Evolutionary conservation across 1,284 basidiomycete species (phyloP), one percentile per base, ranked within the genome.

Genomic region (Boletus smithii): DNA sequence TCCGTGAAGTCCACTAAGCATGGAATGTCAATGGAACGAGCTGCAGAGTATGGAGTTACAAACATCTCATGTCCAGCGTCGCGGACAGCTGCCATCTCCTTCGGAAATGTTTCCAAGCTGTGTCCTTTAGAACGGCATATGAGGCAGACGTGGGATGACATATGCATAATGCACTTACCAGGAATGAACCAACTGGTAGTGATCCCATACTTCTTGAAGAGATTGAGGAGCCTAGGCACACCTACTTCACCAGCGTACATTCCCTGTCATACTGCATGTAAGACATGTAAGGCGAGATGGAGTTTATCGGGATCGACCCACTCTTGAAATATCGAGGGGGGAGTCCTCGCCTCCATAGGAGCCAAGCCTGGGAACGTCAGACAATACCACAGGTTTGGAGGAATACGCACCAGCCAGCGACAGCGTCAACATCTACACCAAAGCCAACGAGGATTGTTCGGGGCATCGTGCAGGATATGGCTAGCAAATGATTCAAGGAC

Each of bases 221-320:
- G 67, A 62, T 82, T 85, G 51, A 89, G 69, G 5, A 89, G 71
- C 11, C 86, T 78, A 5, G 77, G 80, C 0, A 76, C 72, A 16
- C 84, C 87, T 24, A 87, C 83, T 62, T 89, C 86, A 13, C 86
- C 88, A 0, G 88, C 81, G 56, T 77, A 86, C 69, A 85, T 75
- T 6, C 83, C 84, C 80, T 80, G 45, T 3, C 37, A 14, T 22
- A 11, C 38, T 18, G 33, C 33, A 36, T 13, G 30, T 33, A 33
- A 33, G 32, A 17, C 13, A 13, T 11, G 27, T 36, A 33, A 31
- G 33, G 31, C 8, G 29, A 27, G 1, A 38, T 2, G 8, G 24
- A 22, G 33, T 36, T 44, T 34, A 17, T 31, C 4, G 10, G 35
- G 17, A 35, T 27, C 1, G 30, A 26, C 56, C 8, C 18, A 59